Evolutionary conservation across 169 alveolate genomes (phyloP).

Genomic region (Plasmodium vivax): DNA sequence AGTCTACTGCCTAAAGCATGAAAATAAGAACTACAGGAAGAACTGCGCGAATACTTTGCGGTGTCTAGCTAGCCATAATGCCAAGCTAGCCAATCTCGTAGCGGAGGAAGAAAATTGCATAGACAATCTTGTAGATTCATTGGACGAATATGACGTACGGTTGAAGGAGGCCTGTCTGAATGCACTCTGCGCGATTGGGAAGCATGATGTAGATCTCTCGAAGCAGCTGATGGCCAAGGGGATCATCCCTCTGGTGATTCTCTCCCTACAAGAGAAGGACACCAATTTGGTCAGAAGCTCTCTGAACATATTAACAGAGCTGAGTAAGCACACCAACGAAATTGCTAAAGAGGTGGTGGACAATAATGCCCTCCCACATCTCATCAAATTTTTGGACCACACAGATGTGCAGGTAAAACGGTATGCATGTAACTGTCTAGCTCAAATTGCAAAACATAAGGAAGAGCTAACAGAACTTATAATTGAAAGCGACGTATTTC

Average conservation of each 20-base stretch:
- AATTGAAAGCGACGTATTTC: constrained; percentile 61
- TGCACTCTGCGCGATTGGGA: constrained; percentile 61
- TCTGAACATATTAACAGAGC: constrained; percentile 34
- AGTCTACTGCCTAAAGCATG: constrained; percentile 73
- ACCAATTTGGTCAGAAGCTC: constrained; percentile 23
- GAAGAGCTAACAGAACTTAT: constrained; percentile 65
- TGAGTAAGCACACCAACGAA: constrained; percentile 55
- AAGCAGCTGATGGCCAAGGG: constrained; percentile 52
- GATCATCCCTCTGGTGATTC: constrained; percentile 45
- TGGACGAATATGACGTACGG: constrained; percentile 60
- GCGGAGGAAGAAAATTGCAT: constrained; percentile 57
- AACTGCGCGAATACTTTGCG: constrained; percentile 50
- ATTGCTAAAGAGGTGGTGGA: constrained; percentile 61
- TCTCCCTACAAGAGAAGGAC: constrained; percentile 64
- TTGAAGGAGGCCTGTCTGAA: constrained; percentile 54
- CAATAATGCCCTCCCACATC: constrained; percentile 47
- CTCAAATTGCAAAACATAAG: constrained; percentile 71
- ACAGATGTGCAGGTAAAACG: constrained; percentile 51
- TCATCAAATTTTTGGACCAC: constrained; percentile 44
- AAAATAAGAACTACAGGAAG: constrained; percentile 63
- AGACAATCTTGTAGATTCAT: constrained; percentile 43
- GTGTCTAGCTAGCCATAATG: constrained; percentile 67
- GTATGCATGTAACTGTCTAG: constrained; percentile 40
- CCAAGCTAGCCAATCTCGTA: constrained; percentile 44
- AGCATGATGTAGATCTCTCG: constrained; percentile 36